Percentiles rank a stretch among this genome's conserved stretches.
Evolutionary conservation across 2,329 filamentous ascomycete genomes (phyloP).

Genomic region (Eutypella sp.): DNA sequence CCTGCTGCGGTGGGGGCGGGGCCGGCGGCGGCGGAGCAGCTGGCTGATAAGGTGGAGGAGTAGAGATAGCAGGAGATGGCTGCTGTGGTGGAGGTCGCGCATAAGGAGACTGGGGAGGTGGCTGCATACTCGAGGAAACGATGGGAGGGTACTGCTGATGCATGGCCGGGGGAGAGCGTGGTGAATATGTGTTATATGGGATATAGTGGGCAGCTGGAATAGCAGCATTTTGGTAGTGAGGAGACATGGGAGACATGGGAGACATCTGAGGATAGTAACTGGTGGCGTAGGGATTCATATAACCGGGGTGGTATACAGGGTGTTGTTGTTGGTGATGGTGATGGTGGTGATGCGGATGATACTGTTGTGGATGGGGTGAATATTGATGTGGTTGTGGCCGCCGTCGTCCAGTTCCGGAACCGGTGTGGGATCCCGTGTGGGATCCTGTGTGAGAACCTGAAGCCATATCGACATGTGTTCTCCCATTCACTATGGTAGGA

Average conservation of each 20-base stretch:
- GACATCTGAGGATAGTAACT: slow-evolving; percentile 51
- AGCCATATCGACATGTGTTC: slow-evolving; percentile 26
- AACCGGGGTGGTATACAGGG: slow-evolving; percentile 44
- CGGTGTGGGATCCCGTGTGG: too few species aligned
- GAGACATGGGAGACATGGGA: slow-evolving; percentile 53
- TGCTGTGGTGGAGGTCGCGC: slow-evolving; percentile 36
- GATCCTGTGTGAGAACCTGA: slow-evolving; percentile 16
- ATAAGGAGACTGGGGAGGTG: slow-evolving; percentile 41
- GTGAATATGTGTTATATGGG: slow-evolving; percentile 37
- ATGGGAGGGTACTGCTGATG: slow-evolving; percentile 52
- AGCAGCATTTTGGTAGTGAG: slow-evolving; percentile 51
- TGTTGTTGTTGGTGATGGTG: slow-evolving; percentile 38
- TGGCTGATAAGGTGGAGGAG: slow-evolving; percentile 43
- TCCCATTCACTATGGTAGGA: slow-evolving; percentile 17
- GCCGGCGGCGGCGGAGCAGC: slow-evolving; percentile 33
- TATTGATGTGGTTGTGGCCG: slow-evolving; percentile 32
- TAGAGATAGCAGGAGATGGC: slow-evolving; percentile 49
- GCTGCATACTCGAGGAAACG: slow-evolving; percentile 34
- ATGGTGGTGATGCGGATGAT: slow-evolving; percentile 29
- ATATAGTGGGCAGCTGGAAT: slow-evolving; percentile 43
- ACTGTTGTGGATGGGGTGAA: slow-evolving; percentile 31
- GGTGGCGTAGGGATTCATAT: slow-evolving; percentile 45
- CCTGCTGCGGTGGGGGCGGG: slow-evolving; percentile 33
- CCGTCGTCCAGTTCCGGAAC: slow-evolving; percentile 31
- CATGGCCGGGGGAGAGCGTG: slow-evolving; percentile 24